Evolutionary conservation across 1,139 yeast species (phyloP).

Genomic region (Lodderomyces theae): DNA sequence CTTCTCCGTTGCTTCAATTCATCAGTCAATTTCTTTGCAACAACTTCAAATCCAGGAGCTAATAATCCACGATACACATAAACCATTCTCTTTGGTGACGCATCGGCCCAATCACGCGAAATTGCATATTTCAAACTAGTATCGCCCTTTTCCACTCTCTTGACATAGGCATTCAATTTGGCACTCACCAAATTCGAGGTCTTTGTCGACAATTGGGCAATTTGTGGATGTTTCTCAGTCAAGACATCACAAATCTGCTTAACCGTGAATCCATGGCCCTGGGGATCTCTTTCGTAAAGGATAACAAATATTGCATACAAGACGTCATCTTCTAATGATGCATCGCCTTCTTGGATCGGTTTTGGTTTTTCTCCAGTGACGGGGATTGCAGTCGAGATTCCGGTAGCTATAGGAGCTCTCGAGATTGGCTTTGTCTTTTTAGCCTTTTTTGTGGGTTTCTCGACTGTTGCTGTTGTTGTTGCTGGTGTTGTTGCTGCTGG

Average conservation of each 20-base stretch:
- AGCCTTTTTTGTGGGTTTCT: too few species aligned
- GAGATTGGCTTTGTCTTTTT: constrained; percentile 40
- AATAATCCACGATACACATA: constrained; percentile 77
- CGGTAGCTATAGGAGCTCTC: constrained; percentile 59
- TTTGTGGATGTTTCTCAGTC: constrained; percentile 71
- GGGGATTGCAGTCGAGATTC: constrained; percentile 75
- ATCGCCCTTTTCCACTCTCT: constrained; percentile 80
- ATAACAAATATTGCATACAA: constrained; percentile 70
- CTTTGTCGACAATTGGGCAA: constrained; percentile 75
- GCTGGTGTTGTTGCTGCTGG: constrained; percentile 2
- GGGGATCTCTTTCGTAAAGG: constrained; percentile 62
- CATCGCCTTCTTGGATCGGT: constrained; percentile 59
- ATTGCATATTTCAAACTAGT: constrained; percentile 66
- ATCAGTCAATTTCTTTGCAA: constrained; percentile 58
- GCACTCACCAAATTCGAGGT: constrained; percentile 82
- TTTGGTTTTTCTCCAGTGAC: constrained; percentile 77
- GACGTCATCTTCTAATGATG: constrained; percentile 72
- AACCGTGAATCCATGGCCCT: constrained; percentile 78
- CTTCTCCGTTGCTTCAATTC: constrained; percentile 24
- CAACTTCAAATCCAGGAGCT: constrained; percentile 67
- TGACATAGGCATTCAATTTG: constrained; percentile 77
- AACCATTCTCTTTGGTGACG: constrained; percentile 84
- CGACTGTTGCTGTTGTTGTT: too few species aligned
- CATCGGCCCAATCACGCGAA: constrained; percentile 86
- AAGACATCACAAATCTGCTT: constrained; percentile 78